Conservation (phyloP, 805 yeast genomes). For the Torulaspora gathmanii region DNA sequence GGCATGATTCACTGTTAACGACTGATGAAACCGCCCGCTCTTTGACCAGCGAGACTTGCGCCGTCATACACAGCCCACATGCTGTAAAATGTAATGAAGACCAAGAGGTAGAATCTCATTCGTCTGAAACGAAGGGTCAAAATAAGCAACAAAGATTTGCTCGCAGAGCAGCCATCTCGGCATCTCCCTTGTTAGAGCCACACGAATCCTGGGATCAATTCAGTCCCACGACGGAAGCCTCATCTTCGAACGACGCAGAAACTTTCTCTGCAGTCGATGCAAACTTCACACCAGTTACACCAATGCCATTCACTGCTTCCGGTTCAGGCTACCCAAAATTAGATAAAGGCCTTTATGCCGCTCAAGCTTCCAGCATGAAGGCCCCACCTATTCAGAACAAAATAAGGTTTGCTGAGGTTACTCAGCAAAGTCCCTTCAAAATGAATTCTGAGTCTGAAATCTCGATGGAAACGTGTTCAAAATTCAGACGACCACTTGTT, state of each 20-base stretch:
- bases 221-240: background rate
- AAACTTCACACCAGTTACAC: background rate
- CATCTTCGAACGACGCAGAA: background rate
- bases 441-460: background rate
- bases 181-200: background rate
- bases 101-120: background rate
- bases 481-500: background rate
- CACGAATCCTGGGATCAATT: background rate
- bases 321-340: background rate
- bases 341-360: background rate
- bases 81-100: background rate
- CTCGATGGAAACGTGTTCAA: background rate
- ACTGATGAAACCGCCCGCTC: background rate
- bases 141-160: background rate
- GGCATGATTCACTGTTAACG: background rate
- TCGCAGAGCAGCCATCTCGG: background rate
- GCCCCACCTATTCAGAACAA: background rate
- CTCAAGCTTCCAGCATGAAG: background rate
- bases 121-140: background rate
- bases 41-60: background rate
- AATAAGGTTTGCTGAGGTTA: background rate
- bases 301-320: background rate
- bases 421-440: background rate
- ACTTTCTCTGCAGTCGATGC: background rate
- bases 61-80: background rate